Evolutionary conservation across 768 basidiomycete genomes (phyloP), one percentile per base, ranked within the genome.

Genomic region (Podaxis rugospora): DNA sequence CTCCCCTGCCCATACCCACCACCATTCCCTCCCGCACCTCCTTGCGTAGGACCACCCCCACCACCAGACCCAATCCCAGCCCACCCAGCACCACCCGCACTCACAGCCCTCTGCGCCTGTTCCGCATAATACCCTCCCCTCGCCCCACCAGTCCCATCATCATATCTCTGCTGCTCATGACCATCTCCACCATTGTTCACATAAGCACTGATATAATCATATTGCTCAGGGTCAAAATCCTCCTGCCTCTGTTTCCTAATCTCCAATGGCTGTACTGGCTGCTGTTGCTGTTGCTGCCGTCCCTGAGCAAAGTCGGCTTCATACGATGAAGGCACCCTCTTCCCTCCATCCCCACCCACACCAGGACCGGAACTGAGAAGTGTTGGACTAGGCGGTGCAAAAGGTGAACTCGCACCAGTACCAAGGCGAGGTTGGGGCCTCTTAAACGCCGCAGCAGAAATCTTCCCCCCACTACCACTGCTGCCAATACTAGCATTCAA

Each of bases 371-470:
- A 47, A 25, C 27, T 1, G 47, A 36, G 46, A n/a, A 28, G 35
- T 14, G 47, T 49, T 1, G 46, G 54, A 50, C 14, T 56, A 27
- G 57, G 14, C 16, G 60, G 53, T 27, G 16, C 59, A 51, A 54
- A 42, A 53, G 61, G 53, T 37, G 14, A 63, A 35, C 59, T 67
- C 49, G 47, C 51, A 49, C 71, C 74, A 36, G 67, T 65, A 40
- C 71, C 69, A 21, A 76, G 75, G 5, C 55, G 54, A 21, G 57
- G 62, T 49, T 76, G 76, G 35, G 80, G 84, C 28, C 87, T 76
- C 66, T 80, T 83, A 72, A 92, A 92, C 25, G 89, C 89, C 4
- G 89, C 87, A 0, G 89, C 90, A 2, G 88, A 83, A 55, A 92
- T 91, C 58, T 83, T 92, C 46, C 86, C 79, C 13, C 80, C 68